A percentile compares a stretch with the other conserved stretches of the same genome.
Conservation (phyloP, 768 basidiomycete species). For the Russula emetica region DNA sequence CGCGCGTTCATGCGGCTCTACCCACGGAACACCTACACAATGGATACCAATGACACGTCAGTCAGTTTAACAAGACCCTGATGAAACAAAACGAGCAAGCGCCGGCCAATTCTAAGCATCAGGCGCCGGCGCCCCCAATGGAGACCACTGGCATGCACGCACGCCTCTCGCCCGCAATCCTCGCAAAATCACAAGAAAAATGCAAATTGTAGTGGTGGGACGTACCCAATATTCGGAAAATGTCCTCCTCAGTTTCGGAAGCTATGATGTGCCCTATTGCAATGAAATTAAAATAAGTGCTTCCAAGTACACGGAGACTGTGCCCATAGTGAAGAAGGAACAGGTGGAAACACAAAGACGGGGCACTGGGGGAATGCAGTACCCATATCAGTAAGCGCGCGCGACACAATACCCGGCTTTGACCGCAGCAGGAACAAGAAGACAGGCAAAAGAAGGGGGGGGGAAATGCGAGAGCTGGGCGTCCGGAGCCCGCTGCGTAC, state of each 20-base stretch:
- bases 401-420: constrained; percentile 17
- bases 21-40: constrained; percentile 63
- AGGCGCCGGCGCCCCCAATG: constrained; percentile 9
- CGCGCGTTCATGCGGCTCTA: constrained; percentile 67
- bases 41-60: constrained; percentile 13
- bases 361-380: constrained; percentile 2
- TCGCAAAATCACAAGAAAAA: neutral
- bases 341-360: neutral
- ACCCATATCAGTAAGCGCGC: constrained; percentile 14
- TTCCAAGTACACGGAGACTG: neutral
- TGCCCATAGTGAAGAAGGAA: neutral
- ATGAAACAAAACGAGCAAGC: constrained; percentile 6
- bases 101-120: constrained; percentile 5
- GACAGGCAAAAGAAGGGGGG: neutral
- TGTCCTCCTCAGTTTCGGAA: constrained; percentile 81
- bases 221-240: constrained; percentile 66
- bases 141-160: neutral
- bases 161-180: neutral
- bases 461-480: constrained; percentile 16
- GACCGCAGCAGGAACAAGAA: constrained; percentile 25
- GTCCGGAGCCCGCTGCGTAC: constrained; percentile 13
- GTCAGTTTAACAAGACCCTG: neutral
- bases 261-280: constrained; percentile 61
- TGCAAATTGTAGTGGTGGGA: constrained; percentile 2
- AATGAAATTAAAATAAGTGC: neutral